Base-by-base conservation (phyloP, 805 yeast species). In the Ogataea naganishii region DNA sequence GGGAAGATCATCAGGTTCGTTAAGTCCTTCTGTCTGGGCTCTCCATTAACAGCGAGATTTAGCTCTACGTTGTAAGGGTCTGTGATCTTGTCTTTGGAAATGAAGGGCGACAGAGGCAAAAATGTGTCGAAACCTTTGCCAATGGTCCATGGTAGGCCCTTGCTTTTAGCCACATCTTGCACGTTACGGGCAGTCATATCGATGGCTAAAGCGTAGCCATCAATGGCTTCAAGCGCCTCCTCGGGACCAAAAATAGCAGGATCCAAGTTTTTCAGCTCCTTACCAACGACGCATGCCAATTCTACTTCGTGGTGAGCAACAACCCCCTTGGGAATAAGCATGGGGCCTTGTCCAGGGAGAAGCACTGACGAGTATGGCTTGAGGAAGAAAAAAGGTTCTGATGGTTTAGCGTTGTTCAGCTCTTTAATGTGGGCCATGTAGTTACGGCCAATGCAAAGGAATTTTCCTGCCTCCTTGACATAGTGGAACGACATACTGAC, bases 81-180 rank as follows among this genome's bases (percentile, higher is more conserved):
- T 5, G 75, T 68, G 32, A 92, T 73, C 37, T 64, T 51, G 1
- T 51, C 53, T 46, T 81, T 80, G 7, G 88, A 72, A 32, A 92
- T 78, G 40, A 75, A 72, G 14, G 62, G 56, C 6, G 94, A 79
- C n/a, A 92, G 51, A 2, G 99, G 99, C 51, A 83, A 66, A 55
- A 92, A 92, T 0, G 98, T 89, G 49, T 92, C 99, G 53, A 86
- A 89, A 0, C 98, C 98, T 52, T 92, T 92, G 20, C 92, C 95
- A 40, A 86, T 84, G 4, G 89, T 60, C 99, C 99, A 92, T 4
- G 99, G 98, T 31, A 89, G 65, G 1, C 97, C 97, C 55, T 84
- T 85, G 58, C 69, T 70, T 58, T 92, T 92, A 21, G 96, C 96
- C 46, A 77, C 95, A 47, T 81, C 88, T 58, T 92, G 99, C 18